Percentiles rank a stretch among this genome's conserved stretches.
Evolutionary conservation across 371 early-diverging fungal genomes (phyloP).

Genomic region (Dinochytrium kinnereticum): DNA sequence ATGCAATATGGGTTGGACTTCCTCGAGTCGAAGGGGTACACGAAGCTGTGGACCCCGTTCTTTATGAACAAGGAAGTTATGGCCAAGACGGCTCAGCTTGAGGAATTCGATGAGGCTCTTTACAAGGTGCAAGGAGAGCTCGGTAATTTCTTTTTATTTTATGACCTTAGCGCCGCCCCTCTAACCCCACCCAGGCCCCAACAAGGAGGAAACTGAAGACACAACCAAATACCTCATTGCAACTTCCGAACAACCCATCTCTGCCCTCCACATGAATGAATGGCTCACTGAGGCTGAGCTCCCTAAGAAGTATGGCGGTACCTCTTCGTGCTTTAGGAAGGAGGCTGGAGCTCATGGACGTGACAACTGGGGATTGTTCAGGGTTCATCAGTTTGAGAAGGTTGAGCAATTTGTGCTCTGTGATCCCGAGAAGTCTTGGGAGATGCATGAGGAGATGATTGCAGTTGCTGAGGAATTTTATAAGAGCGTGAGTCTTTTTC

Average conservation of each 20-base stretch:
- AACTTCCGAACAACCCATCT: conserved; percentile 99
- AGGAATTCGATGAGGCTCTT: conserved; percentile 99
- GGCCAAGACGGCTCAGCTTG: conserved; percentile 98
- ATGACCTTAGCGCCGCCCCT: neutral
- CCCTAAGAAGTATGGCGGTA: conserved; percentile 95
- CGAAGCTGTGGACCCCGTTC: conserved; percentile 98
- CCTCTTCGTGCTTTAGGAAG: conserved; percentile 99
- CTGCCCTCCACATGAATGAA: conserved; percentile 96
- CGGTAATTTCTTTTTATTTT: conserved; percentile 19
- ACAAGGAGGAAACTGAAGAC: conserved; percentile 70
- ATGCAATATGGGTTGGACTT: conserved; percentile 98
- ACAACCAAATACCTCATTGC: conserved; percentile 99
- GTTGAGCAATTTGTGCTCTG: conserved; percentile 99
- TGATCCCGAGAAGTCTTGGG: conserved; percentile 97
- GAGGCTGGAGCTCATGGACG: conserved; percentile 99
- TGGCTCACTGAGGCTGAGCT: conserved; percentile 95
- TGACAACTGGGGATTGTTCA: conserved; percentile 99
- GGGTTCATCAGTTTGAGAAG: conserved; percentile 99
- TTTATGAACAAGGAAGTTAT: conserved; percentile 98
- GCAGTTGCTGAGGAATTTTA: conserved; percentile 94
- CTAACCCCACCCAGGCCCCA: conserved; percentile 25
- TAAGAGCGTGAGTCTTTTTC: conserved; percentile 74
- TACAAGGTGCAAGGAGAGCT: conserved; percentile 80
- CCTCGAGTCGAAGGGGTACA: conserved; percentile 86
- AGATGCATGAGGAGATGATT: conserved; percentile 98